Conservation (phyloP, 768 basidiomycete species). For the Rhizopogon vesiculosus region DNA sequence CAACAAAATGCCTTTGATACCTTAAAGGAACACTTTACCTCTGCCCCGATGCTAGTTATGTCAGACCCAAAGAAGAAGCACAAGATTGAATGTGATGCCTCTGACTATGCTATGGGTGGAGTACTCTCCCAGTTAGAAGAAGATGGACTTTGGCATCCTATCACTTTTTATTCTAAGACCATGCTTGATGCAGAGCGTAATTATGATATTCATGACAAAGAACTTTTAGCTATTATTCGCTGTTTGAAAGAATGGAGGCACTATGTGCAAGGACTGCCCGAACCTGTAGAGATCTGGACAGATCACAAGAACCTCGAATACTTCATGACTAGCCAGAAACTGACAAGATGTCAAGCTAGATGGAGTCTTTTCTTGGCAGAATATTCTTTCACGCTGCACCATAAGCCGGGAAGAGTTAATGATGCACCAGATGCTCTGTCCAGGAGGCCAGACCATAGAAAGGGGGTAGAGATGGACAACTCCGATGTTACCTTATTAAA, state of each 20-base stretch:
- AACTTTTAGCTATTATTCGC: not conserved
- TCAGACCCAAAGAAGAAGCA: not conserved
- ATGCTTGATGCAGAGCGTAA: conserved; percentile 31
- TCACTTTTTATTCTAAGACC: conserved; percentile 25
- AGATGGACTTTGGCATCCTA: conserved; percentile 18
- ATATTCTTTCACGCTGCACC: conserved; percentile 29
- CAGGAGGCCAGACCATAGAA: conserved; percentile 14
- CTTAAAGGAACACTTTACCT: conserved; percentile 25
- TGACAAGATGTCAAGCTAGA: conserved; percentile 36
- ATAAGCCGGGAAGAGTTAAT: conserved; percentile 24
- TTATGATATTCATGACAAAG: conserved; percentile 34
- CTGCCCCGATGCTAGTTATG: conserved; percentile 17
- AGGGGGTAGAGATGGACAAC: not conserved
- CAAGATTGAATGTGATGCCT: not conserved
- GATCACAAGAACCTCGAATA: not conserved
- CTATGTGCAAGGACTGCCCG: not conserved
- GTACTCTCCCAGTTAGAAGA: not conserved
- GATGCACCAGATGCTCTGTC: conserved; percentile 24
- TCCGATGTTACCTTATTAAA: too few species aligned
- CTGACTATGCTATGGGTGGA: not conserved
- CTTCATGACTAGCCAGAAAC: conserved; percentile 16
- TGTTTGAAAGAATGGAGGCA: not conserved
- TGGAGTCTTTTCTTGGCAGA: conserved; percentile 35
- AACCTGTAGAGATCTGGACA: not conserved
- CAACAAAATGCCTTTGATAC: conserved; percentile 21